Conservation (phyloP, 306 rosid genomes). For the Dryas octopetala region DNA sequence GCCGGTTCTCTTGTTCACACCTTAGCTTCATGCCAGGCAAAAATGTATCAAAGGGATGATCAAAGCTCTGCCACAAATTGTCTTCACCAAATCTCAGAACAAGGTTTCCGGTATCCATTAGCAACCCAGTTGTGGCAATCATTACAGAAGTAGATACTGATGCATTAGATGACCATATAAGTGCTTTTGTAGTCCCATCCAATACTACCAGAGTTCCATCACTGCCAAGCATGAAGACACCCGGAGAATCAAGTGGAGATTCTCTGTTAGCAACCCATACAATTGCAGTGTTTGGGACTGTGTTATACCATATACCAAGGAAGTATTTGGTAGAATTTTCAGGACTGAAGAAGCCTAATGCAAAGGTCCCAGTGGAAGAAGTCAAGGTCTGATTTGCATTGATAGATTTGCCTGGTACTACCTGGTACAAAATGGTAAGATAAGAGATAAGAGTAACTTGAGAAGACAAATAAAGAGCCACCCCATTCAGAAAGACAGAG, state of each 20-base stretch:
- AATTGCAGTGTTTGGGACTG: neutral
- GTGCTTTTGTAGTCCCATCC: neutral
- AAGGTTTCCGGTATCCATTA: slow-evolving; percentile 24
- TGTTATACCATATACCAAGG: slow-evolving; percentile 35
- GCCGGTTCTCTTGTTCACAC: neutral
- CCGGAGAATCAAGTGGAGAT: slow-evolving; percentile 33
- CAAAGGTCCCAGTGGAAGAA: slow-evolving; percentile 40
- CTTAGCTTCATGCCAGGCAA: slow-evolving; percentile 31
- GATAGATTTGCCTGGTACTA: slow-evolving; percentile 16
- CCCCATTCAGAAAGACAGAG: slow-evolving; percentile 4
- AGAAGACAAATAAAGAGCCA: neutral
- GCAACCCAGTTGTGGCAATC: neutral
- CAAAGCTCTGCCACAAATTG: slow-evolving; percentile 50
- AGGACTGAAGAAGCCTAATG: slow-evolving; percentile 54
- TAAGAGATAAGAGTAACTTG: neutral
- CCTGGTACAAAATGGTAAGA: neutral
- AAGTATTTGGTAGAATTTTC: slow-evolving; percentile 57
- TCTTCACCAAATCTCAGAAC: neutral
- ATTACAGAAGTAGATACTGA: neutral
- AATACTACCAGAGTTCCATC: slow-evolving; percentile 25
- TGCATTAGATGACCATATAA: slow-evolving; percentile 20
- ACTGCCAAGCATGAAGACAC: slow-evolving; percentile 6
- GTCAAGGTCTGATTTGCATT: slow-evolving; percentile 42
- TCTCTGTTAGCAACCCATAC: slow-evolving; percentile 77
- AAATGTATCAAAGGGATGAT: slow-evolving; percentile 34